phyloP scores from a whole-genome alignment of 2,329 filamentous ascomycete genomes.

The Dactylellina parvicollis region DNA sequence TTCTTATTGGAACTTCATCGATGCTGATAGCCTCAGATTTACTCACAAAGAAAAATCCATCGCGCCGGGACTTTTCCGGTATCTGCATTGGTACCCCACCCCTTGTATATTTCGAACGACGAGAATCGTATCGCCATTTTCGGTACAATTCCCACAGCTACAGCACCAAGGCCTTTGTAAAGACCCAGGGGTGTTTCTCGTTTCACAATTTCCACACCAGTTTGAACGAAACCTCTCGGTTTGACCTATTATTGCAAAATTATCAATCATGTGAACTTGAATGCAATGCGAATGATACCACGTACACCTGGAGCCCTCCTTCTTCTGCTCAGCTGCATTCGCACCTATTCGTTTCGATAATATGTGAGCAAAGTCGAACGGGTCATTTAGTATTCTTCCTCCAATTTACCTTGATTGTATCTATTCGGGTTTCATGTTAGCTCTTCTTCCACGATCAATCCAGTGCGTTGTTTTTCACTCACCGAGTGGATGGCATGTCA shows the following conservation, averaged over 20 bases:
- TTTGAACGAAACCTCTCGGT: constrained; percentile 85
- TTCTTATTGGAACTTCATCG: not conserved
- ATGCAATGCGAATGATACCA: not conserved
- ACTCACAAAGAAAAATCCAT: constrained; percentile 75
- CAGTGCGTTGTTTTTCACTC: constrained; percentile 60
- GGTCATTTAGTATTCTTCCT: not conserved
- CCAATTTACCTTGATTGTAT: constrained; percentile 56
- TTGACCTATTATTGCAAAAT: constrained; percentile 65
- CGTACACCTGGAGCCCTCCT: constrained; percentile 77
- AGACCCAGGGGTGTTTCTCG: constrained; percentile 90
- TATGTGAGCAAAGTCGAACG: constrained; percentile 73
- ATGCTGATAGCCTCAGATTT: not conserved
- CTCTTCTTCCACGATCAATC: not conserved
- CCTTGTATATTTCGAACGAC: constrained; percentile 95
- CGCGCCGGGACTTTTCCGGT: constrained; percentile 75
- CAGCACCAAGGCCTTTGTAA: constrained; percentile 98
- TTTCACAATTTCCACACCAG: constrained; percentile 84
- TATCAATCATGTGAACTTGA: not conserved
- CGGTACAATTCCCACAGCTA: constrained; percentile 93
- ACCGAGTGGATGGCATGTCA: constrained; percentile 94
- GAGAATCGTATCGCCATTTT: constrained; percentile 99
- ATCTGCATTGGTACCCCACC: constrained; percentile 74
- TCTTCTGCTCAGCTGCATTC: constrained; percentile 95
- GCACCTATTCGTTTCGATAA: constrained; percentile 77
- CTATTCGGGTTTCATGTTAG: constrained; percentile 40